Conservation (phyloP, 805 yeast species). For the Candida taoyuanica region DNA sequence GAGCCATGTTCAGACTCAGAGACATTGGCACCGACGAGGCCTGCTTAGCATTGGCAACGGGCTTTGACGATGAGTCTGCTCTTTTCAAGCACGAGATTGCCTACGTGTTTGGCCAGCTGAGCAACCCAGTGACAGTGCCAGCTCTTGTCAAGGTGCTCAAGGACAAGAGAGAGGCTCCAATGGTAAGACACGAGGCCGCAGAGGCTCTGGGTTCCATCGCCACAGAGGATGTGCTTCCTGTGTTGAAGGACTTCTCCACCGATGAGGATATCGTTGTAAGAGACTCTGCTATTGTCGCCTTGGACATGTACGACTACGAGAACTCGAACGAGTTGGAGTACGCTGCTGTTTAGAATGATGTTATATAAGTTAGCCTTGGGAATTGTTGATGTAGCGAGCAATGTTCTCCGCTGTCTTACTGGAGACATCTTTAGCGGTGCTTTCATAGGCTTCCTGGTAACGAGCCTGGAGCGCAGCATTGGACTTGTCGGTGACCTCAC, state of each 20-base stretch:
- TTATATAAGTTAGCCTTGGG: slow-evolving; percentile 5
- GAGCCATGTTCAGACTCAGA: slow-evolving; percentile 97
- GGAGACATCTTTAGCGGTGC: slow-evolving; percentile 55
- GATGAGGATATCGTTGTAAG: slow-evolving; percentile 90
- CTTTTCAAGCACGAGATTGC: slow-evolving; percentile 97
- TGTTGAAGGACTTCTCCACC: slow-evolving; percentile 68
- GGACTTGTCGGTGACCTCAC: slow-evolving; percentile 46
- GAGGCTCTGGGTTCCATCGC: slow-evolving; percentile 98
- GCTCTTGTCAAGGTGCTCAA: slow-evolving; percentile 76
- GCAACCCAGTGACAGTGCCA: slow-evolving; percentile 90
- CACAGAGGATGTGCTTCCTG: slow-evolving; percentile 90
- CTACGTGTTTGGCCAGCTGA: slow-evolving; percentile 95
- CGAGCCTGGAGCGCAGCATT: slow-evolving; percentile 52
- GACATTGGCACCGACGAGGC: slow-evolving; percentile 94
- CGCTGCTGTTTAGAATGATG: slow-evolving; percentile 29
- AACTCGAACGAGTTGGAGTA: slow-evolving; percentile 79
- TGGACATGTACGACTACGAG: slow-evolving; percentile 97
- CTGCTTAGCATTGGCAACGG: slow-evolving; percentile 83
- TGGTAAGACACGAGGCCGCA: slow-evolving; percentile 99
- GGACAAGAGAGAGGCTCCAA: slow-evolving; percentile 80
- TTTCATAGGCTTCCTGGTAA: slow-evolving; percentile 69
- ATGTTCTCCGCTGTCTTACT: slow-evolving; percentile 68
- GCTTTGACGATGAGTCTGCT: slow-evolving; percentile 87
- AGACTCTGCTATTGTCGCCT: slow-evolving; percentile 94
- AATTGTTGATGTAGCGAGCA: slow-evolving; percentile 53